Evolutionary conservation across 768 basidiomycete species (phyloP), one percentile per base, ranked within the genome.

Genomic region (Botryobasidium botryosum): DNA sequence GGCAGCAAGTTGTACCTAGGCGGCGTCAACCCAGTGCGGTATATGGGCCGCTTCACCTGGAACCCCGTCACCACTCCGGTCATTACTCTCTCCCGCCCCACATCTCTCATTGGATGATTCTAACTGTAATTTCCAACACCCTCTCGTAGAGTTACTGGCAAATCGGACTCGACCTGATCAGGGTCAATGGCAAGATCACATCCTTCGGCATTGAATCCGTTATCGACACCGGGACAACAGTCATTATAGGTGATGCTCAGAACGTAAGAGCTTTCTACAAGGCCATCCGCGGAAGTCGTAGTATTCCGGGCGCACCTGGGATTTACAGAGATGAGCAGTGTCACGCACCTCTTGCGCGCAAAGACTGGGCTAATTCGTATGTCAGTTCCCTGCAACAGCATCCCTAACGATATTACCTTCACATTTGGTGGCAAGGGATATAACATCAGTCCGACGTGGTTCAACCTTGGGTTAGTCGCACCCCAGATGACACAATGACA

Each of bases 1-100:
- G 59, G 56, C 23, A 54, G 52, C n/a, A 48, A 60, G 48, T 54
- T 66, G 21, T 62, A 51, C 55, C 51, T 65, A 28, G 65, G 65
- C 13, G 63, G 63, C 20, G 54, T 54, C 36, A 59, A 65, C 47
- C 36, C 52, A 4, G 42, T 52, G 18, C 57, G 59, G 25, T 62
- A 57, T 51, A 53, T 52, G 27, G 61, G 61, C 3, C 24, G 32
- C 2, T 54, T 64, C 46, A 56, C 54, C 35, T 66, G 59, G 51
- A 50, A 60, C 21, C 48, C 54, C 1, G 51, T 65, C 20, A 55
- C 59, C 20, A 49, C 51, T 3, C 51, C 58, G 40, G 31, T 33
- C 8, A 33, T 8, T 33, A 33, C 10, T 33, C 17, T 33, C 8
- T 17, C 8, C 31, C 17, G 8, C 31, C 8, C 17, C 31, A 8